Percentiles rank a stretch among this genome's conserved stretches.
Evolutionary conservation across 257 asterid genomes (phyloP).

Genomic region (Lycium ferocissimum): DNA sequence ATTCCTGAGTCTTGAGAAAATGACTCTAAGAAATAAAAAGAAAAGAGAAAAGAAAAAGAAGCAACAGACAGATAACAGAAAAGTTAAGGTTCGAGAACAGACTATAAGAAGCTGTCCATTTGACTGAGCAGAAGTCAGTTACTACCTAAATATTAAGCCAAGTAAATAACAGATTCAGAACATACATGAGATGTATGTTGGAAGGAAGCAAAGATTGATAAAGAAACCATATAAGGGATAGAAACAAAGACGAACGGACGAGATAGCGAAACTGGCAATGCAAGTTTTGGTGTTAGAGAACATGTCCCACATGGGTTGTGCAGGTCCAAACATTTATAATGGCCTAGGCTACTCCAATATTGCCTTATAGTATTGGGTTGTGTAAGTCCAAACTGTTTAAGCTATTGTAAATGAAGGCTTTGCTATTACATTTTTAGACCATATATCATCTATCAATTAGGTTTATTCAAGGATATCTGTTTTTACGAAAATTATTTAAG

Average conservation of each 20-base stretch:
- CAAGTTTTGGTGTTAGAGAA: slow-evolving; percentile 13
- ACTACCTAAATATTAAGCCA: background rate
- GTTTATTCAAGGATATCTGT: background rate
- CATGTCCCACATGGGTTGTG: background rate
- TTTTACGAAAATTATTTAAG: background rate
- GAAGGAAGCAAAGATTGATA: slow-evolving; percentile 25
- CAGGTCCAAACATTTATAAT: background rate
- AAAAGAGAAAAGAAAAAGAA: background rate
- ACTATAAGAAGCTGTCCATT: background rate
- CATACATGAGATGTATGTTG: slow-evolving; percentile 1
- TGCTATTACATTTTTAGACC: background rate
- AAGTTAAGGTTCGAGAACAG: background rate
- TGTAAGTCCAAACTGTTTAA: background rate
- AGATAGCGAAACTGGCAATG: background rate
- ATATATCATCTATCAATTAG: slow-evolving; percentile 1
- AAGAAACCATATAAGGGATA: background rate
- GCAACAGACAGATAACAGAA: background rate
- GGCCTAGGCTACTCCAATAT: slow-evolving; percentile 11
- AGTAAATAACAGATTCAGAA: background rate
- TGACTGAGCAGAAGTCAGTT: background rate
- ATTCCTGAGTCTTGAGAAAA: background rate
- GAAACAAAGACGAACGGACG: slow-evolving; percentile 5
- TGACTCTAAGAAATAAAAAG: no score
- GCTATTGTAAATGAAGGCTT: background rate
- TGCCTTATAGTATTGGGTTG: background rate